Percentiles rank a stretch among this genome's conserved stretches.
These are phyloP conservation scores for Venturia carpophila DNA, from an alignment of 2,329 filamentous ascomycete species.

Conservation along the genomic window DNA sequence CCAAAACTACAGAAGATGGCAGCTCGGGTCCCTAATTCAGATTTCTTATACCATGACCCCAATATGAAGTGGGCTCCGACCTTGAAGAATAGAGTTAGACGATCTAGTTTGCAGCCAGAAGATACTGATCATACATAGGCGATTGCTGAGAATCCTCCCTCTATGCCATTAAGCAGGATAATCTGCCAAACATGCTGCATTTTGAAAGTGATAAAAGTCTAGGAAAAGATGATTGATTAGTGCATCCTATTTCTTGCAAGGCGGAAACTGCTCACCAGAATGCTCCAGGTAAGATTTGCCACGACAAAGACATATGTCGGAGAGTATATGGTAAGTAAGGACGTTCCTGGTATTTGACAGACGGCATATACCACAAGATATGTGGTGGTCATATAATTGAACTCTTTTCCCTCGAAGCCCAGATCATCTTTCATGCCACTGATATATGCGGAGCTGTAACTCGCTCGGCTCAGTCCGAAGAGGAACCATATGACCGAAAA, in stretches of 20 bases:
- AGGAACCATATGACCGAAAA: constrained; percentile 43
- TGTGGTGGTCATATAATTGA: constrained; percentile 19
- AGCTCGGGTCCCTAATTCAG: constrained; percentile 36
- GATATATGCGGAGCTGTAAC: constrained; percentile 38
- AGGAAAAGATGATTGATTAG: not conserved
- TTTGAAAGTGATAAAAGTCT: constrained; percentile 37
- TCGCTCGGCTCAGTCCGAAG: constrained; percentile 39
- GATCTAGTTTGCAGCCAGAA: not conserved
- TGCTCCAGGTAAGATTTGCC: constrained; percentile 38
- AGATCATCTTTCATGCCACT: constrained; percentile 37
- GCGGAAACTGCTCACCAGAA: constrained; percentile 24
- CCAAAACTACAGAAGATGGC: constrained; percentile 38
- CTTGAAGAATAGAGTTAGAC: constrained; percentile 33
- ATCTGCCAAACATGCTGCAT: constrained; percentile 39
- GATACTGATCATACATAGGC: constrained; percentile 5
- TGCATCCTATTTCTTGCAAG: not conserved
- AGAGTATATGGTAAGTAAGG: constrained; percentile 31
- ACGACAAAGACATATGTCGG: constrained; percentile 39
- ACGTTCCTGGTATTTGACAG: constrained; percentile 39
- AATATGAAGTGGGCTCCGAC: constrained; percentile 40
- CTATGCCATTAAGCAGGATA: constrained; percentile 38
- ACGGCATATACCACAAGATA: constrained; percentile 37
- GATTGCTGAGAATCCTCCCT: constrained; percentile 34
- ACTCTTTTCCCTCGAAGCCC: constrained; percentile 26
- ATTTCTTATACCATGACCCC: constrained; percentile 39